phyloP scores from a whole-genome alignment of 2,329 filamentous ascomycete genomes.

The Colletotrichum theobromicola region DNA sequence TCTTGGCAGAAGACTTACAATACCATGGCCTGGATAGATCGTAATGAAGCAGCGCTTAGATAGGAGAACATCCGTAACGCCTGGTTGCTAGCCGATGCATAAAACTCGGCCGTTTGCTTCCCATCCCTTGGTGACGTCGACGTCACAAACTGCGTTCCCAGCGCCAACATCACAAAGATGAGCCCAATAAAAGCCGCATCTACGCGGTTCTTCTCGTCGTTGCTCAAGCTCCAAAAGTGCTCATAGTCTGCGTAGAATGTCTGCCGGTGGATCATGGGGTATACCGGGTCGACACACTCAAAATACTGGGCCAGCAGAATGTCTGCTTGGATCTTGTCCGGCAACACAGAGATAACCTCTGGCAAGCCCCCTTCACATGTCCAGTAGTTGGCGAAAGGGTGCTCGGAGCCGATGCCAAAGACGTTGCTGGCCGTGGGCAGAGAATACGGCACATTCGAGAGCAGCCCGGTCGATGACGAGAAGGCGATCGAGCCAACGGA shows the following conservation, averaged over 20 bases:
- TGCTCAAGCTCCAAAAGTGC: constrained; percentile 72
- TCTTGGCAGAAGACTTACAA: constrained; percentile 40
- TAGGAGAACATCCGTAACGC: constrained; percentile 78
- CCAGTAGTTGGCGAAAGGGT: constrained; percentile 86
- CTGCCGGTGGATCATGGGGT: constrained; percentile 79
- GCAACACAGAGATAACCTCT: constrained; percentile 78
- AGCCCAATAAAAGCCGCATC: constrained; percentile 76
- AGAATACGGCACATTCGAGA: constrained; percentile 77
- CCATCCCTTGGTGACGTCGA: constrained; percentile 63
- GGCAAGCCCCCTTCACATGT: constrained; percentile 76
- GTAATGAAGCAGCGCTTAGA: constrained; percentile 74
- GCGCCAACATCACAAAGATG: constrained; percentile 77
- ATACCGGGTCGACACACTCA: constrained; percentile 78
- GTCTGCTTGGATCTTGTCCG: constrained; percentile 77
- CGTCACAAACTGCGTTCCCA: constrained; percentile 80
- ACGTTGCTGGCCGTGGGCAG: constrained; percentile 75
- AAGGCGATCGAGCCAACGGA: constrained; percentile 40
- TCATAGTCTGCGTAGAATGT: constrained; percentile 82
- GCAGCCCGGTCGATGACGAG: constrained; percentile 62
- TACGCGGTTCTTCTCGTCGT: constrained; percentile 60
- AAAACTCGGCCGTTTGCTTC: constrained; percentile 81
- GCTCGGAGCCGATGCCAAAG: constrained; percentile 80
- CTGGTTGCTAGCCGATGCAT: constrained; percentile 80
- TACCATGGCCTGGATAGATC: constrained; percentile 81
- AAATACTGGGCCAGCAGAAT: constrained; percentile 70